phyloP scores from a whole-genome alignment of 306 rosid genomes.

The Canavalia ensiformis region DNA sequence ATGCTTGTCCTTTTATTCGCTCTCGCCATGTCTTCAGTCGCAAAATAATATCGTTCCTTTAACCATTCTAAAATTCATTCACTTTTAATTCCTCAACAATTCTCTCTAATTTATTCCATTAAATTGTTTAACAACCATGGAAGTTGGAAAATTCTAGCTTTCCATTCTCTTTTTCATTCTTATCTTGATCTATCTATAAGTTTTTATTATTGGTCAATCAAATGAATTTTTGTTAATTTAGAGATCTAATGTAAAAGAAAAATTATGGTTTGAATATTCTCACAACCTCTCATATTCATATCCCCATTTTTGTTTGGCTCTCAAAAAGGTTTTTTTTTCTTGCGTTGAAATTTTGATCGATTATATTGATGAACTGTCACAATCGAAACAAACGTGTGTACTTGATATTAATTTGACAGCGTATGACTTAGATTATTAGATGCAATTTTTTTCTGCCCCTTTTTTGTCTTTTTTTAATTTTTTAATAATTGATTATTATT shows the following conservation, averaged over 20 bases:
- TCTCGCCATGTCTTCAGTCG: background rate
- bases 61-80: background rate
- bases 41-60: too few species aligned
- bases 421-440: conserved; percentile 25
- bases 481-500: background rate
- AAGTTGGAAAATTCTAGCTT: background rate
- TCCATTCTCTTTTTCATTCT: background rate
- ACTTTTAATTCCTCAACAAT: too few species aligned
- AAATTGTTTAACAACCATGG: too few species aligned
- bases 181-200: background rate
- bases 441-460: background rate
- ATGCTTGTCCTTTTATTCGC: background rate
- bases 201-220: background rate
- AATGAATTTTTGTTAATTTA: background rate
- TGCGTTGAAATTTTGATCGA: background rate
- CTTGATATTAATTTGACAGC: conserved; percentile 29
- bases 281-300: background rate
- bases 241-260: background rate
- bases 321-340: background rate
- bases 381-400: conserved; percentile 12
- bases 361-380: conserved; percentile 11
- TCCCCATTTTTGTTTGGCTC: background rate
- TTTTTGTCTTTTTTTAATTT: background rate
- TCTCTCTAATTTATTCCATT: too few species aligned
- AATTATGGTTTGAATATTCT: background rate